These are phyloP conservation scores for Lachnellula hyalina DNA, from an alignment of 2,329 filamentous ascomycete genomes.

Conservation along the genomic window DNA sequence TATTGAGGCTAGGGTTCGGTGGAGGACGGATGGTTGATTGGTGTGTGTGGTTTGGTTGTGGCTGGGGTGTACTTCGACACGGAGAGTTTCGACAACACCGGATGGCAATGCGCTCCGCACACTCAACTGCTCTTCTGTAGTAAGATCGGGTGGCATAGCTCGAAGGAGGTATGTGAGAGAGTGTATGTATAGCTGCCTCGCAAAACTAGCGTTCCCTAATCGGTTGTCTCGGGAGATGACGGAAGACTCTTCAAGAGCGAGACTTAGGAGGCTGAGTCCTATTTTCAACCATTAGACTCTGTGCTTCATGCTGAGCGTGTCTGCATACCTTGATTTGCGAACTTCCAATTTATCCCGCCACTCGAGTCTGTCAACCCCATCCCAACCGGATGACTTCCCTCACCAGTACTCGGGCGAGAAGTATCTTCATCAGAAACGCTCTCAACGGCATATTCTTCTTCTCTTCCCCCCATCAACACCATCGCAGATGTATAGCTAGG, in stretches of 20 bases:
- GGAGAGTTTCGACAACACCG: constrained; percentile 22
- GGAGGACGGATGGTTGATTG: constrained; percentile 46
- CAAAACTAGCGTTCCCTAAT: constrained; percentile 39
- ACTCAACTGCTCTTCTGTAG: constrained; percentile 46
- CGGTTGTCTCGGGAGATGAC: constrained; percentile 24
- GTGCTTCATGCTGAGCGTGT: neutral
- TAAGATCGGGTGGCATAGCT: constrained; percentile 54
- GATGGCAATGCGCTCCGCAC: constrained; percentile 47
- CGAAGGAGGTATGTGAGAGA: constrained; percentile 59
- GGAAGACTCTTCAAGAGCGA: constrained; percentile 41
- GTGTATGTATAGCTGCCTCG: constrained; percentile 59
- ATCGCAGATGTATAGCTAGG: constrained; percentile 19
- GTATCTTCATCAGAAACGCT: constrained; percentile 18
- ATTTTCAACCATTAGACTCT: neutral
- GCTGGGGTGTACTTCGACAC: constrained; percentile 8
- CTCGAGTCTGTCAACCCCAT: constrained; percentile 19
- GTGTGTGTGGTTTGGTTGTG: constrained; percentile 8
- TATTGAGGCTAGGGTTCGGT: constrained; percentile 49
- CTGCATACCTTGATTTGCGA: constrained; percentile 43
- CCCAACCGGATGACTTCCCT: neutral
- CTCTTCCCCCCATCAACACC: constrained; percentile 10
- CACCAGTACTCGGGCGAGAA: neutral
- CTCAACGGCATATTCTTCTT: constrained; percentile 17
- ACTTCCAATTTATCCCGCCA: constrained; percentile 45
- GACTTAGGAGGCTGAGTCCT: constrained; percentile 43